Conservation (phyloP, 2,329 filamentous ascomycete species). For the Cladosporium sp. region DNA sequence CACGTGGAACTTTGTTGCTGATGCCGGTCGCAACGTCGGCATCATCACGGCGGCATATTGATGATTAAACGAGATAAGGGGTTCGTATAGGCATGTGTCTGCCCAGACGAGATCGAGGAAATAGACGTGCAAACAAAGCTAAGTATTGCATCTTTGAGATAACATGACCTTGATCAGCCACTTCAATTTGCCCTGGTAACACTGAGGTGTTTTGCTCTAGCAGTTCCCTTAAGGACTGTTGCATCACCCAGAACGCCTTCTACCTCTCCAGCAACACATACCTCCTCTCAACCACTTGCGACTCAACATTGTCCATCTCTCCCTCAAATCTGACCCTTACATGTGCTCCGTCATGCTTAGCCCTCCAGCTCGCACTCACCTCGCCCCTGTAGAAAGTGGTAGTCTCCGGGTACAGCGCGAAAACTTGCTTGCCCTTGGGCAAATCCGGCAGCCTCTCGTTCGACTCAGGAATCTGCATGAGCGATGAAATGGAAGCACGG, state of each 20-base stretch:
- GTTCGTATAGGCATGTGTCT: background rate
- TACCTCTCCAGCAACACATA: slow-evolving; percentile 49
- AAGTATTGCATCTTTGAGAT: background rate
- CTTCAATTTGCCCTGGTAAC: background rate
- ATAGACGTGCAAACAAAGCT: background rate
- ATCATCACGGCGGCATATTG: background rate
- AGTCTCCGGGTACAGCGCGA: slow-evolving; percentile 54
- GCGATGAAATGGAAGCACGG: slow-evolving; percentile 50
- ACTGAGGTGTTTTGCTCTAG: background rate
- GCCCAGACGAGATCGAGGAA: background rate
- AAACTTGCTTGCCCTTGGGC: slow-evolving; percentile 45
- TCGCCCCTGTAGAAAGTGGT: slow-evolving; percentile 58
- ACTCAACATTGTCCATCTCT: slow-evolving; percentile 50
- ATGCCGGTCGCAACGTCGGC: background rate
- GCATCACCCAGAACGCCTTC: background rate
- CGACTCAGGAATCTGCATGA: slow-evolving; percentile 47
- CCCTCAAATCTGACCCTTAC: slow-evolving; percentile 37
- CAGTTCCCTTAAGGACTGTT: background rate
- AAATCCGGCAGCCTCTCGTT: slow-evolving; percentile 48
- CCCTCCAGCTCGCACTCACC: slow-evolving; percentile 47
- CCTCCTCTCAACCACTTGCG: slow-evolving; percentile 53
- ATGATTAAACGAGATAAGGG: background rate
- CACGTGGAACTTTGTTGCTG: background rate
- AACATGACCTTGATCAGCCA: background rate
- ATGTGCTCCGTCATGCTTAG: slow-evolving; percentile 37